Conservation (phyloP, 2,329 filamentous ascomycete genomes). For the Tolypocladium ovalisporum region DNA sequence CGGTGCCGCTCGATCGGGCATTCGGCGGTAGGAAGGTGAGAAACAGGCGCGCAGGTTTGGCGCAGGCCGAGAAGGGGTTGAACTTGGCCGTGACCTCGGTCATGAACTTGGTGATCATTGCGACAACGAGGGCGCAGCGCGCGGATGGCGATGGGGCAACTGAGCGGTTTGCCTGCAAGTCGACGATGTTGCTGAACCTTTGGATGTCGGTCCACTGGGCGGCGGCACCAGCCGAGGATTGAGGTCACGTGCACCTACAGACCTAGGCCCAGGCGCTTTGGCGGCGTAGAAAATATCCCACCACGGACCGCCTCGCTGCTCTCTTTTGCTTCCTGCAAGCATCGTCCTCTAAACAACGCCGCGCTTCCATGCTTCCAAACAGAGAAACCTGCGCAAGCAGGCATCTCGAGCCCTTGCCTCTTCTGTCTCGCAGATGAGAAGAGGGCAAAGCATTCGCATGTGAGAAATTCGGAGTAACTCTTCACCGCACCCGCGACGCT, state of each 20-base stretch:
- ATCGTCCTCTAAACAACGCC: conserved; percentile 12
- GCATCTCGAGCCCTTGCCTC: not conserved
- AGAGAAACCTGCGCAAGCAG: conserved; percentile 4
- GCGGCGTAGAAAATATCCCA: not conserved
- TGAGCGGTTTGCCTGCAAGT: not conserved
- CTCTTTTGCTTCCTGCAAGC: conserved; percentile 6
- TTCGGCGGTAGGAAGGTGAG: conserved; percentile 74
- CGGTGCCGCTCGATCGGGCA: conserved; percentile 62
- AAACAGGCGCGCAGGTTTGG: conserved; percentile 79
- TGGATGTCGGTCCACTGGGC: not conserved
- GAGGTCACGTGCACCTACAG: conserved; percentile 3
- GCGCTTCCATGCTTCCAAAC: conserved; percentile 14
- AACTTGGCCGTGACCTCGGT: conserved; percentile 78
- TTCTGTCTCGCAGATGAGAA: not conserved
- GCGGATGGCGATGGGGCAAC: not conserved
- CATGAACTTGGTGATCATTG: conserved; percentile 78
- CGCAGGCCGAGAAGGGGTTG: conserved; percentile 76
- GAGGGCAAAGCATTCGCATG: conserved; percentile 4
- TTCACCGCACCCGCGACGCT: conserved; percentile 3
- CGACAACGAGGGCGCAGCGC: conserved; percentile 12
- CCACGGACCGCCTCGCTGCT: not conserved
- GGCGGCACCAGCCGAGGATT: conserved; percentile 1
- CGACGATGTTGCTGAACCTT: not conserved
- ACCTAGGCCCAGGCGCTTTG: not conserved
- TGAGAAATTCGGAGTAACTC: conserved; percentile 14